phyloP scores from a whole-genome alignment of 345 rosid genomes.

The thale cress (Arabidopsis thaliana) region DNA sequence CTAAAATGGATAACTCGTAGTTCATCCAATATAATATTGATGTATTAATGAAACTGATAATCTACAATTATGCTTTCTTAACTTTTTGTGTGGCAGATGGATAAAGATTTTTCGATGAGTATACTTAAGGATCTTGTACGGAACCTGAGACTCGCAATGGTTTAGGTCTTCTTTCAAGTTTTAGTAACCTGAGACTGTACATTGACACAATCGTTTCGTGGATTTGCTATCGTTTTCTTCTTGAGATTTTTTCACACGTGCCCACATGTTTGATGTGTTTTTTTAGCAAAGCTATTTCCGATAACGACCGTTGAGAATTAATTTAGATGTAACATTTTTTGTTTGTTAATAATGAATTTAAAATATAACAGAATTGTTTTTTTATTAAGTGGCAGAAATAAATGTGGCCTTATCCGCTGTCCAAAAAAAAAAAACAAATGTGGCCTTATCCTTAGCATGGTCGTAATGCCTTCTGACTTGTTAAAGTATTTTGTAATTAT shows the following conservation, averaged over 20 bases:
- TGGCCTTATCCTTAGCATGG: no score
- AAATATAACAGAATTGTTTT: no score
- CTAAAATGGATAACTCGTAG: background rate
- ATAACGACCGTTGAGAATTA: background rate
- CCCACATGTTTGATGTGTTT: constrained; percentile 19
- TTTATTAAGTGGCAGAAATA: no score
- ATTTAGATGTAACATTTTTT: background rate
- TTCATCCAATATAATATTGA: background rate
- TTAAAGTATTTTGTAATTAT: no score
- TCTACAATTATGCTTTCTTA: background rate
- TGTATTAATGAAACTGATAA: background rate
- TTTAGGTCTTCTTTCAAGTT: constrained; percentile 21
- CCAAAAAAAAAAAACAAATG: no score
- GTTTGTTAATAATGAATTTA: no score
- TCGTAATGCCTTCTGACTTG: no score
- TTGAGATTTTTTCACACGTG: constrained; percentile 2
- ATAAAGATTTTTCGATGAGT: constrained; percentile 48
- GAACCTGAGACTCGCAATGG: constrained; percentile 53
- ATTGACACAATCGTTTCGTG: background rate
- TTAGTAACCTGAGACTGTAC: background rate
- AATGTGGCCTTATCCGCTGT: no score
- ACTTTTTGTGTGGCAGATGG: constrained; percentile 56
- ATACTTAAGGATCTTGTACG: constrained; percentile 58
- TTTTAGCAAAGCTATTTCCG: background rate
- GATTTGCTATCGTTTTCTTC: constrained; percentile 26